Conservation (phyloP, 2,329 filamentous ascomycete genomes). For the Scedosporium apiospermum region DNA sequence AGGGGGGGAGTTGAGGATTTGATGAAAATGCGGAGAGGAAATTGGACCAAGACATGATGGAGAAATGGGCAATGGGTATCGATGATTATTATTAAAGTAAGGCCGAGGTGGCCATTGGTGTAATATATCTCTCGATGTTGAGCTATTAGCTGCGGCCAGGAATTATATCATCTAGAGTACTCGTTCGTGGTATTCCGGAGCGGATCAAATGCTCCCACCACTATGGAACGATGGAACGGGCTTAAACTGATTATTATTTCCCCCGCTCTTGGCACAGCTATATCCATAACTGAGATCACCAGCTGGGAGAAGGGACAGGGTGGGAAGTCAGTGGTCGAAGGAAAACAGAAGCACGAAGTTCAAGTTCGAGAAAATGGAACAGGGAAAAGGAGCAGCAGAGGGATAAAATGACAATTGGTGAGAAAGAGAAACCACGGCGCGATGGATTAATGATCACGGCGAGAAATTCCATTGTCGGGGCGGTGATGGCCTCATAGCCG, state of each 20-base stretch:
- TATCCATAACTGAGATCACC: too few species aligned
- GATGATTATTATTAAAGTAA: background rate
- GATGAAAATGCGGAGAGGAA: background rate
- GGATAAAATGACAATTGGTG: too few species aligned
- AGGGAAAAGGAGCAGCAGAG: background rate
- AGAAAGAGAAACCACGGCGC: too few species aligned
- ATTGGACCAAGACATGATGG: background rate
- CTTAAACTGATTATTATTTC: background rate
- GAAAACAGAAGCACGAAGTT: background rate
- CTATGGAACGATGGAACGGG: background rate
- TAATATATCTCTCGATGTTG: background rate
- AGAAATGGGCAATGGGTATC: background rate
- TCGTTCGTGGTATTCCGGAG: too few species aligned
- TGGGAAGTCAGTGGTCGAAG: too few species aligned
- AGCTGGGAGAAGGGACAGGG: background rate
- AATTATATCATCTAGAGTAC: too few species aligned
- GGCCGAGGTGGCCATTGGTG: background rate
- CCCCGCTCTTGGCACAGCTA: background rate
- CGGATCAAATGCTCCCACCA: background rate
- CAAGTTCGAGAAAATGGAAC: background rate
- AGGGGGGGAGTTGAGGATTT: too few species aligned
- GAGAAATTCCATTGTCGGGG: too few species aligned
- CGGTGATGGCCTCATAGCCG: too few species aligned
- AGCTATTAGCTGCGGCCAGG: too few species aligned
- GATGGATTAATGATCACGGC: too few species aligned